phyloP scores from a whole-genome alignment of 2,329 filamentous ascomycete genomes.

The Exophiala mesophila region DNA sequence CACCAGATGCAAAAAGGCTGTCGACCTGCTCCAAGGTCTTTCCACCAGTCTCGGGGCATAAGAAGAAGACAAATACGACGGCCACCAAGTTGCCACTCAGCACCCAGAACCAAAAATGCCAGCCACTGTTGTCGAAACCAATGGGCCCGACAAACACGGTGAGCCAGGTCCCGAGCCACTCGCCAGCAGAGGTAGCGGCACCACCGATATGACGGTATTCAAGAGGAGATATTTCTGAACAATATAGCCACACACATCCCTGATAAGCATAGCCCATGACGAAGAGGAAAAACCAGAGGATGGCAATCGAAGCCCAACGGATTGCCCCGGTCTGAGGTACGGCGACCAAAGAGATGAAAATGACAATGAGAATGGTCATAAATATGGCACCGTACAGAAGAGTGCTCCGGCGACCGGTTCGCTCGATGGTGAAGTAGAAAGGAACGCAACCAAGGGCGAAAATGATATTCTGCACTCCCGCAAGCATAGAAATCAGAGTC shows the following conservation, averaged over 20 bases:
- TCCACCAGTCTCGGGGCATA: conserved; percentile 4
- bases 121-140: conserved; percentile 30
- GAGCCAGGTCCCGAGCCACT: conserved; percentile 35
- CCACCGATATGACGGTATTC: conserved; percentile 34
- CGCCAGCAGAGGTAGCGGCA: conserved; percentile 30
- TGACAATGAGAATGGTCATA: conserved; percentile 17
- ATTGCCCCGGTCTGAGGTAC: conserved; percentile 21
- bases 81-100: conserved; percentile 1
- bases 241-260: conserved; percentile 30
- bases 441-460: conserved; percentile 19
- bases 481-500: conserved; percentile 13
- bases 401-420: conserved; percentile 11
- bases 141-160: conserved; percentile 35
- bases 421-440: conserved; percentile 21
- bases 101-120: conserved; percentile 29
- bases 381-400: conserved; percentile 15
- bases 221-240: conserved; percentile 33
- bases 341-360: conserved; percentile 14
- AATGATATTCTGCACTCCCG: conserved; percentile 17
- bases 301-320: conserved; percentile 28
- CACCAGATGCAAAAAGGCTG: neutral
- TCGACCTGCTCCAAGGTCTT: conserved; percentile 2
- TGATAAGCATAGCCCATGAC: conserved; percentile 32
- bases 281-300: conserved; percentile 31
- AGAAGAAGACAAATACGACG: conserved; percentile 3